Base-by-base conservation (phyloP, 2,329 filamentous ascomycete genomes). In the Alternaria atra region DNA sequence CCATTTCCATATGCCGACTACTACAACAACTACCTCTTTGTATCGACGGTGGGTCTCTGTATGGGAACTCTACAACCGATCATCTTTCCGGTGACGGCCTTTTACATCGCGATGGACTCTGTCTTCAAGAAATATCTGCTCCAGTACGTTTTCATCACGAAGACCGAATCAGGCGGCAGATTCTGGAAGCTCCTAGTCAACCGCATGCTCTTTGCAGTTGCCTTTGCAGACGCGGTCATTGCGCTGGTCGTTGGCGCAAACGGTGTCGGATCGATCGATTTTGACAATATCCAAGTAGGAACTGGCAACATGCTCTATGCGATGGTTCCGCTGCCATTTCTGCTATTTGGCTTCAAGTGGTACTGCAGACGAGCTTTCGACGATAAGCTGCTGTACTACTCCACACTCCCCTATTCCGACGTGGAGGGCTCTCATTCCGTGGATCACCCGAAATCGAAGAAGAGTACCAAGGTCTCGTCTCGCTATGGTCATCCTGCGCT, bases 21-120 rank as follows among this genome's bases (percentile, higher is more conserved):
- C 80, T 98, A 97, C 85, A 98, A 97, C 80, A 97, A 96, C 78
- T 97, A 97, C 78, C 84, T 98, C 30, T 98, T 92, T 81, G 97
- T 98, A 79, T 84, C 90, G 23, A 97, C 94, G 0, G 91, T 97
- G 25, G 91, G 92, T 0, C 84, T 98, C 12, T 92, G 89, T 70
- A 97, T 94, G 74, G 89, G 90, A 1, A 89, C 89, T 2, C 85
- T 98, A 46, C 94, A 97, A 78, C 95, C 95, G 0, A 85, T 98
- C 34, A 90, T 96, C 3, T 85, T 99, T 6, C 90, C 92, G 0
- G 90, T 96, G 39, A 93, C 92, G 0, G 93, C 93, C 2, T 81
- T 97, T 34, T 98, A 97, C 83, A 96, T 98, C 75, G 82, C 83
- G 54, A 84, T 98, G 58, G 95, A 98, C 76, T 89, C 89, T 8